phyloP scores from a whole-genome alignment of 805 yeast genomes.

The Saccharomycopsis sp. region DNA sequence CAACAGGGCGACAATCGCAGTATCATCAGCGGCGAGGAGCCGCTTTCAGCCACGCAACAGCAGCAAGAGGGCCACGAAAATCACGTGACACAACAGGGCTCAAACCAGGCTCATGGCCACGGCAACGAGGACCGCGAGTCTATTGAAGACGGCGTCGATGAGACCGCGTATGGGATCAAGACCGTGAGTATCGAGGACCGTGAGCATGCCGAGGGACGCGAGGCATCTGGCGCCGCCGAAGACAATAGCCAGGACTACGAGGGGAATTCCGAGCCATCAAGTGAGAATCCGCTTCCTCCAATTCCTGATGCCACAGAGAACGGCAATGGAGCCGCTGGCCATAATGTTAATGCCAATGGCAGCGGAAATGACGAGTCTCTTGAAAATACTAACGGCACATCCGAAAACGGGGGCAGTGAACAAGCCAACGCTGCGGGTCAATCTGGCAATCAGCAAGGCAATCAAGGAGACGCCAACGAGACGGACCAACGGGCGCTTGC shows the following conservation, averaged over 20 bases:
- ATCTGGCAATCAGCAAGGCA: neutral
- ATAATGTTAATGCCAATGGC: neutral
- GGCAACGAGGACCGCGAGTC: neutral
- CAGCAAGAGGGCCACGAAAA: neutral
- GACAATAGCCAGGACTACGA: neutral
- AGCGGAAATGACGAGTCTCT: neutral
- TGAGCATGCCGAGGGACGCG: neutral
- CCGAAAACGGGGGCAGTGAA: too few relatives aligned
- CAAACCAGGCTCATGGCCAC: neutral
- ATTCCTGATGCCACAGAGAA: neutral
- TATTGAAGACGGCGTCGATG: neutral
- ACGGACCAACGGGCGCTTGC: conserved; percentile 1
- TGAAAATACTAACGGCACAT: neutral
- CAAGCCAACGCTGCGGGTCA: neutral
- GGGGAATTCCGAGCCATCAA: neutral
- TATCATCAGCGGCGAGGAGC: conserved; percentile 15
- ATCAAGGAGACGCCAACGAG: neutral
- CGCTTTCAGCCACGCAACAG: neutral
- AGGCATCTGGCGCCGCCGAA: neutral
- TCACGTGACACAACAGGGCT: neutral
- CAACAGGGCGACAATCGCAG: conserved; percentile 5
- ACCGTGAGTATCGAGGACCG: neutral
- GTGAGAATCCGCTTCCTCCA: neutral
- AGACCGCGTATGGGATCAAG: neutral
- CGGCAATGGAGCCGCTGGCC: neutral